Base-by-base conservation (phyloP, 1,284 basidiomycete genomes). In the Cutaneotrichosporon arboriforme region DNA sequence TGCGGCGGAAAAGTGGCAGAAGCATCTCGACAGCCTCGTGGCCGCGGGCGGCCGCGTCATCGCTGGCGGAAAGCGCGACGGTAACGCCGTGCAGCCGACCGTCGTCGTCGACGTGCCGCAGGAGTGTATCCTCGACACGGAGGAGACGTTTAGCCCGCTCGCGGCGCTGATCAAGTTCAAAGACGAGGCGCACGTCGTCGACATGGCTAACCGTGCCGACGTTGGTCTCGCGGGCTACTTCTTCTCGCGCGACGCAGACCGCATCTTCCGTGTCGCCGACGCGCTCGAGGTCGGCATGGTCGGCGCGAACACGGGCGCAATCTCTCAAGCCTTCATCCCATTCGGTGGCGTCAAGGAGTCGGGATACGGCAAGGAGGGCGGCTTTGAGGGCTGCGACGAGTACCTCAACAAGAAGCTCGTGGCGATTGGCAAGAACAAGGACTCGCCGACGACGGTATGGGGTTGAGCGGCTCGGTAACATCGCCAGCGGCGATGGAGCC, bases 201-300 rank as follows among this genome's bases (percentile, higher is more conserved):
- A 81, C 64, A 77, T 87, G 52, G 93, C 94, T 31, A 98, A 99
- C 74, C 77, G 84, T 62, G 81, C 86, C 1, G 82, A 88, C 21
- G 84, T 90, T 42, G 96, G 96, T 0, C 80, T 99, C 17, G 92
- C 93, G 5, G 91, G 72, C 17, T 94, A 94, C 76, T 92, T 97
- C 78, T 97, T 84, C 78, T 90, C 90, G 41, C 78, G 87, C 55
- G 93, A 98, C 72, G 79, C 94, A 2, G 87, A 88, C 8, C 79
- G 93, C 26, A 86, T 91, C 53, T 97, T 90, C 89, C 82, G 94
- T 42, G 92, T 99, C n/a, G 90, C 92, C n/a, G 94, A 97, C 76
- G 87, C 83, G 56, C 79, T 98, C 42, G 90, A 99, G 75, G 90
- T 92, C 4, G 96, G 96, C 8, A 97, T 98, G 70, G 70, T 77